Evolutionary conservation across 1,284 basidiomycete species (phyloP).

Genomic region (Tilletia horrida): DNA sequence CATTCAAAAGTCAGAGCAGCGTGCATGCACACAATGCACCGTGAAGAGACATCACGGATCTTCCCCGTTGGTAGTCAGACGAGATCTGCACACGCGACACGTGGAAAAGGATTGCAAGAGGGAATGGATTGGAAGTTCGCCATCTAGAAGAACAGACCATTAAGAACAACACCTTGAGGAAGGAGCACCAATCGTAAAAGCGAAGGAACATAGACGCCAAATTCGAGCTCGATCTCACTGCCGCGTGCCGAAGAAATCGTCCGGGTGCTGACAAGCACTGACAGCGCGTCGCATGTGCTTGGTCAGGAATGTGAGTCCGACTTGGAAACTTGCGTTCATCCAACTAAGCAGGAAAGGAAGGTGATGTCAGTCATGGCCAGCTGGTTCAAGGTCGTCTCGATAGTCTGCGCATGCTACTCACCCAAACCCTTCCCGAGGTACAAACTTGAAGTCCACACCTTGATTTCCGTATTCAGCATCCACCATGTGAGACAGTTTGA

Average conservation of each 20-base stretch:
- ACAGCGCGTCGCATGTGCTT: conserved; percentile 90
- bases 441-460: conserved; percentile 82
- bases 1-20: too few relatives aligned
- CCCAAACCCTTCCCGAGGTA: conserved; percentile 93
- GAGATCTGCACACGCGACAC: too few relatives aligned
- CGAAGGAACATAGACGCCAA: too few relatives aligned
- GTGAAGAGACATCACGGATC: too few relatives aligned
- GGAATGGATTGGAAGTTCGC: too few relatives aligned
- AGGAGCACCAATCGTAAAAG: too few relatives aligned
- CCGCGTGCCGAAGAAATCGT: conserved; percentile 68
- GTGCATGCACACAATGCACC: too few relatives aligned
- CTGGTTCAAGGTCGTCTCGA: too few relatives aligned
- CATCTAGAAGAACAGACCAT: too few relatives aligned
- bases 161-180: too few relatives aligned
- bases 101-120: too few relatives aligned
- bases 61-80: too few relatives aligned
- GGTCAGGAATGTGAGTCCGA: conserved; percentile 86
- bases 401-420: conserved; percentile 69
- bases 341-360: conserved; percentile 32
- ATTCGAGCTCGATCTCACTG: background rate
- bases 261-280: conserved; percentile 83
- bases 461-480: conserved; percentile 99
- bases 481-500: conserved; percentile 87
- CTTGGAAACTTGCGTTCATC: conserved; percentile 69
- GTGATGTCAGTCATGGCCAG: background rate